phyloP scores from a whole-genome alignment of 1,284 basidiomycete species.

The Phaffia rhodozyma region DNA sequence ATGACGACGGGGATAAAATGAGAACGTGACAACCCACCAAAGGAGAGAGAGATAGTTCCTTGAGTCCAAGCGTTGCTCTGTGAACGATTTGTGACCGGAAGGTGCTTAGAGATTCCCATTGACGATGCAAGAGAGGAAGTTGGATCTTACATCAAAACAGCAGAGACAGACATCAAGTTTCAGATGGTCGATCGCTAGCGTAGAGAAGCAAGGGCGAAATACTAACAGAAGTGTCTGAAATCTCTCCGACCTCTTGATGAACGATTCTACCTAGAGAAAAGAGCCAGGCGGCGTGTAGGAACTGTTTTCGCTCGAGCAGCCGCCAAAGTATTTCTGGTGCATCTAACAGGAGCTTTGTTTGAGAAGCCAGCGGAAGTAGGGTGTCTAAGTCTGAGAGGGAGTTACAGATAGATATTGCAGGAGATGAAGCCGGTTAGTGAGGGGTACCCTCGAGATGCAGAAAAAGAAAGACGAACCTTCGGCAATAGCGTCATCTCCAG shows the following conservation, averaged over 20 bases:
- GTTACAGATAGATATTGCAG: too few species aligned
- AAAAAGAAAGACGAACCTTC: slow-evolving; percentile 6
- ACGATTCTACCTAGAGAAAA: slow-evolving; percentile 61
- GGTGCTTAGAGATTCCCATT: slow-evolving; percentile 75
- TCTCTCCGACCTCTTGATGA: slow-evolving; percentile 10
- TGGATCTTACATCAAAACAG: slow-evolving; percentile 24
- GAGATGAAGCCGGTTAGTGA: too few species aligned
- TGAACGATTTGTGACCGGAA: slow-evolving; percentile 75
- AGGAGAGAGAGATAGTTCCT: slow-evolving; percentile 36
- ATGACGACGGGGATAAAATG: background rate
- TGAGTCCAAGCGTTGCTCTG: slow-evolving; percentile 59
- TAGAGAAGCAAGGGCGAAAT: background rate
- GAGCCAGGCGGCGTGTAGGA: slow-evolving; percentile 69
- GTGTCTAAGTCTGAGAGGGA: slow-evolving; percentile 42
- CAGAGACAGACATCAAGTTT: background rate
- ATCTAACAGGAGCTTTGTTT: slow-evolving; percentile 74
- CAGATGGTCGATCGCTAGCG: background rate
- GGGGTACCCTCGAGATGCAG: background rate
- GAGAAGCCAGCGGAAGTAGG: slow-evolving; percentile 65
- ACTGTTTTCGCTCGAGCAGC: slow-evolving; percentile 61
- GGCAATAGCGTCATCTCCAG: slow-evolving; percentile 7
- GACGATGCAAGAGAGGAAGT: slow-evolving; percentile 65
- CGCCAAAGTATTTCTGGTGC: slow-evolving; percentile 76
- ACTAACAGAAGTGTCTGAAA: background rate
- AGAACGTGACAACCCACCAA: slow-evolving; percentile 18